Evolutionary conservation across 345 rosid species (phyloP), one percentile per base, ranked within the genome.

Genomic region (Ailanthus altissimus): DNA sequence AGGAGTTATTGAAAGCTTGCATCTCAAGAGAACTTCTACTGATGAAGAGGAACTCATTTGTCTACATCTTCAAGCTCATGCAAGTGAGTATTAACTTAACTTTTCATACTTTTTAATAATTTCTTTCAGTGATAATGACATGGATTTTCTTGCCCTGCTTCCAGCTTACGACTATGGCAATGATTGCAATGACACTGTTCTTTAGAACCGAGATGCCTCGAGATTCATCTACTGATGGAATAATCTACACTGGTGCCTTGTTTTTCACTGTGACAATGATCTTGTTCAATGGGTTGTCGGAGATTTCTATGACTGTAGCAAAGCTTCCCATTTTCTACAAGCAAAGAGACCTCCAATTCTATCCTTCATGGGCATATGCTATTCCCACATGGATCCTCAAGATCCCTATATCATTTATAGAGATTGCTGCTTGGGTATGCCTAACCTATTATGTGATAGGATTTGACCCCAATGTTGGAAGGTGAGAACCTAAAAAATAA

Each of bases 261-360:
- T 92, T 92, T 85, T 90, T 89, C 75, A 11, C 83, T 53, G 71
- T 89, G 20, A 56, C 75, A 77, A 79, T 65, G 65, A 47, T 88
- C 66, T 86, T 88, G 96, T 90, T 92, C 60, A 88, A 85, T 64
- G 93, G 98, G 42, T 83, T 84, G 89, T 42, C 93, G 1, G 97
- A 94, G 82, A 58, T 94, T 21, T 82, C 94, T 36, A 87, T 94
- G 91, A 87, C 95, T 60, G 84, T 94, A 26, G 84, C 80, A 26
- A 94, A 86, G 81, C 98, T 92, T 83, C 98, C 96, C 15, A 89
- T 92, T 71, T 92, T 93, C 61, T 93, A 86, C 89, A 93, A 90
- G 81, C 94, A 91, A 82, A 85, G 95, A 74, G 94, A 89, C 64
- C 84, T 89, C 51, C 67, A 78, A 16, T 87, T 87, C 84, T 87